These are phyloP conservation scores for Madurella fahalii DNA, from an alignment of 2,329 filamentous ascomycete species.

Conservation along the genomic window DNA sequence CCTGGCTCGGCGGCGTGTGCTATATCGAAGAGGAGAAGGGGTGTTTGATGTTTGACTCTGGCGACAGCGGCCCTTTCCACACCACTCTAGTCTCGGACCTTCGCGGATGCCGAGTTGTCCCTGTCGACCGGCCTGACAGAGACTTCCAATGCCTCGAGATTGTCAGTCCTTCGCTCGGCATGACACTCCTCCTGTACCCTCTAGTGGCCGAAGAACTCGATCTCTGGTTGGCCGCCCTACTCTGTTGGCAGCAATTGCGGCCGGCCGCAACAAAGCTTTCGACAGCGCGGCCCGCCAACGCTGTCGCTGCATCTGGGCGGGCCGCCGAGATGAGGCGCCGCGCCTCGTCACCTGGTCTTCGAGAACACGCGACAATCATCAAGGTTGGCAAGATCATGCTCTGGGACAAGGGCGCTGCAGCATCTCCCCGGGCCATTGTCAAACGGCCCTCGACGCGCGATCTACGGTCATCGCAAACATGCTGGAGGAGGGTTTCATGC, in stretches of 20 bases:
- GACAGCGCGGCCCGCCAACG: constrained; percentile 37
- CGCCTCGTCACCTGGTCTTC: constrained; percentile 40
- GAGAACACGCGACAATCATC: constrained; percentile 73
- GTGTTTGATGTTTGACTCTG: constrained; percentile 69
- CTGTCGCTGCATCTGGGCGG: constrained; percentile 37
- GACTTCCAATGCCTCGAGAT: constrained; percentile 52
- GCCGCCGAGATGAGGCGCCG: constrained; percentile 42
- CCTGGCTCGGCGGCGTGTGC: constrained; percentile 68
- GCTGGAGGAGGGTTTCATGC: constrained; percentile 87
- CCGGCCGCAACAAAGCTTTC: constrained; percentile 54
- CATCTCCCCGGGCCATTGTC: constrained; percentile 52
- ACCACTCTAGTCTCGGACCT: constrained; percentile 67
- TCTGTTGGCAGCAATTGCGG: constrained; percentile 76
- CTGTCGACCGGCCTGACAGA: constrained; percentile 44
- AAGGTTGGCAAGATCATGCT: constrained; percentile 89
- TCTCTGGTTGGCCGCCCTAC: constrained; percentile 72
- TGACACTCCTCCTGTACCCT: constrained; percentile 64
- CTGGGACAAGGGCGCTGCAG: constrained; percentile 73
- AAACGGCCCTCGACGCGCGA: constrained; percentile 56
- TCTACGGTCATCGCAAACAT: constrained; percentile 48
- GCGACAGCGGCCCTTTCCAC: constrained; percentile 61
- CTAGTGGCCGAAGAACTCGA: constrained; percentile 64
- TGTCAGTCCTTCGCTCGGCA: constrained; percentile 48
- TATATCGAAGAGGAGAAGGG: constrained; percentile 75
- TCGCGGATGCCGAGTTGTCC: constrained; percentile 66